Evolutionary conservation across 2,329 filamentous ascomycete species (phyloP).

Genomic region (Fusarium compactum): DNA sequence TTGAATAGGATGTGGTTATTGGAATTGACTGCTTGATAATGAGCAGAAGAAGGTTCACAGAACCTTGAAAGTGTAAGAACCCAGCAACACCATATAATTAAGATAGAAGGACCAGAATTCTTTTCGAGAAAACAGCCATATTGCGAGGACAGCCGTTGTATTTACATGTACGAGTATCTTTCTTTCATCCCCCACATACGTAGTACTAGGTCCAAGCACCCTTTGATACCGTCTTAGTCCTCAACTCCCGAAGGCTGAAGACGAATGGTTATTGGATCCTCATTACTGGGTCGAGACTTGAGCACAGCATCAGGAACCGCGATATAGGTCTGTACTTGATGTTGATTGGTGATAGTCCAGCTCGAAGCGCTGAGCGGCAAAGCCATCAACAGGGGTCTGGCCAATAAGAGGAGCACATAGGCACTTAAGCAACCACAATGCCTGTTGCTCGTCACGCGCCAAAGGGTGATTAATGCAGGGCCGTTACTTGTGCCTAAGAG

Average conservation of each 20-base stretch:
- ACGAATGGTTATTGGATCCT: slow-evolving; percentile 41
- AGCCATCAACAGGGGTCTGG: slow-evolving; percentile 35
- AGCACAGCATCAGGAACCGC: slow-evolving; percentile 30
- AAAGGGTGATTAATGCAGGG: slow-evolving; percentile 43
- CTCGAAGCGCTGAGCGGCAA: slow-evolving; percentile 49
- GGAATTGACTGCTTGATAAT: slow-evolving; percentile 8
- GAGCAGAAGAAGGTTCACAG: slow-evolving; percentile 34
- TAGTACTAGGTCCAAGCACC: slow-evolving; percentile 16
- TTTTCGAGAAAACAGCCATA: neutral
- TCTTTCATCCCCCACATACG: slow-evolving; percentile 33
- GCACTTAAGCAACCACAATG: slow-evolving; percentile 17
- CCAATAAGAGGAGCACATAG: slow-evolving; percentile 44
- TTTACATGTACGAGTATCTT: slow-evolving; percentile 38
- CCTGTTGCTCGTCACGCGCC: slow-evolving; percentile 44
- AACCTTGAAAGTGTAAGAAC: slow-evolving; percentile 30
- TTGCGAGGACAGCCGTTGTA: slow-evolving; percentile 41
- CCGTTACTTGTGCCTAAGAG: slow-evolving; percentile 24
- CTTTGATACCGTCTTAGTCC: slow-evolving; percentile 34
- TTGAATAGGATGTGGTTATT: slow-evolving; percentile 5
- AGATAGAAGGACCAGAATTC: slow-evolving; percentile 5
- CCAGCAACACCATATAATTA: slow-evolving; percentile 20
- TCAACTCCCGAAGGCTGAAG: slow-evolving; percentile 26
- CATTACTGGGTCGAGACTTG: slow-evolving; percentile 34
- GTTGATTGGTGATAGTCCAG: slow-evolving; percentile 47
- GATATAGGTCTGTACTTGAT: slow-evolving; percentile 14